Evolutionary conservation across 495 filamentous ascomycete species (phyloP).

Genomic region (Choiromyces venosus): DNA sequence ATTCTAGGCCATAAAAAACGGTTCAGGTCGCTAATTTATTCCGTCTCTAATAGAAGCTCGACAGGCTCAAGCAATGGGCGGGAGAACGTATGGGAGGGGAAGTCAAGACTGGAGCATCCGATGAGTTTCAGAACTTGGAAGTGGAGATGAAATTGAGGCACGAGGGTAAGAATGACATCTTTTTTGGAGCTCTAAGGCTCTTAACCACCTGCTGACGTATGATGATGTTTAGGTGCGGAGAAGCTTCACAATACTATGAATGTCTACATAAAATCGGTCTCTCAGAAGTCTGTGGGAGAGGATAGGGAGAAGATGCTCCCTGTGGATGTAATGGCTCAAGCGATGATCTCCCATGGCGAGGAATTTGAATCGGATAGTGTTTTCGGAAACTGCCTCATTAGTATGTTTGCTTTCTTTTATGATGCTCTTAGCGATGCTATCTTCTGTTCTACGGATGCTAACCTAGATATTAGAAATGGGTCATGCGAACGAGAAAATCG

Average conservation of each 20-base stretch:
- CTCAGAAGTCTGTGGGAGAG: conserved; percentile 74
- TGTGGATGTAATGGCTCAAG: conserved; percentile 71
- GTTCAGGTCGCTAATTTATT: conserved; percentile 9
- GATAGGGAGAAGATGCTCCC: conserved; percentile 74
- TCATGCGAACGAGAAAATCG: conserved; percentile 79
- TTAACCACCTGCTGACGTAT: neutral
- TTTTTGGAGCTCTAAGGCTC: neutral
- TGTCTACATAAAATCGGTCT: conserved; percentile 82
- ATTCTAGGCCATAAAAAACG: neutral
- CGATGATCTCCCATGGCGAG: conserved; percentile 87
- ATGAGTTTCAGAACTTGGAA: conserved; percentile 91
- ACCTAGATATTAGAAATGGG: conserved; percentile 57
- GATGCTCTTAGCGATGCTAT: neutral
- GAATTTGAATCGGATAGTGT: conserved; percentile 90
- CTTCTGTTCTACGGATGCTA: conserved; percentile 4
- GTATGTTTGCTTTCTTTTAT: conserved; percentile 48
- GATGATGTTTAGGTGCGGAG: conserved; percentile 64
- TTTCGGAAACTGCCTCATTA: conserved; percentile 80
- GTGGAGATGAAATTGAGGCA: conserved; percentile 87
- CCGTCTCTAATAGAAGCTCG: conserved; percentile 61
- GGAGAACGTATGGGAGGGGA: conserved; percentile 95
- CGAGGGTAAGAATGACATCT: conserved; percentile 61
- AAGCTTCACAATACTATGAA: conserved; percentile 86
- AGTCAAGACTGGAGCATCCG: conserved; percentile 77
- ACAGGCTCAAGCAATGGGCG: conserved; percentile 97